phyloP scores from a whole-genome alignment of 2,329 filamentous ascomycete species.

The Ambrosiella xylebori region DNA sequence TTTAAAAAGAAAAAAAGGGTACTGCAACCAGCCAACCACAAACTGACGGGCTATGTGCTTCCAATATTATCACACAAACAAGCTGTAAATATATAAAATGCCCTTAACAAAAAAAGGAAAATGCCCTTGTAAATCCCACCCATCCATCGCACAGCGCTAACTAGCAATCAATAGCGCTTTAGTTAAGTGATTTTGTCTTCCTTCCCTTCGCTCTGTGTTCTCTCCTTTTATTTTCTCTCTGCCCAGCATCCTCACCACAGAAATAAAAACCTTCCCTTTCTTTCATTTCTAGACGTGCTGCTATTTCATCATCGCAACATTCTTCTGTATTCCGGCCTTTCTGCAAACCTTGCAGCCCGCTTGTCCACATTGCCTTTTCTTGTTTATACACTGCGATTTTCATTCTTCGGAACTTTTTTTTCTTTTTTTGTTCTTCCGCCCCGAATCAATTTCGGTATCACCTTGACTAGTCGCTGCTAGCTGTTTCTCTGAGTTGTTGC shows the following conservation, averaged over 20 bases:
- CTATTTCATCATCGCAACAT: neutral
- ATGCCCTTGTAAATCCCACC: neutral
- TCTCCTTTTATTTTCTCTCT: neutral
- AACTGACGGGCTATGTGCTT: neutral
- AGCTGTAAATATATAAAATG: neutral
- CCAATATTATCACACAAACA: neutral
- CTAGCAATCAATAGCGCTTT: neutral
- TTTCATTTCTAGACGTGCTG: neutral
- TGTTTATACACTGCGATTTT: neutral
- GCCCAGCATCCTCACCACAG: neutral
- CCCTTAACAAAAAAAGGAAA: neutral
- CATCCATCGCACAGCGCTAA: neutral
- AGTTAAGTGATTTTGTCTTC: neutral
- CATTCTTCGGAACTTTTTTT: neutral
- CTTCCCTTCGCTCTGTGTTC: neutral
- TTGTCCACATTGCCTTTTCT: neutral
- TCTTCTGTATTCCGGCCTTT: neutral
- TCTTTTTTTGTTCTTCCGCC: neutral
- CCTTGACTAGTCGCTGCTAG: neutral
- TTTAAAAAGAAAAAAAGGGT: no score
- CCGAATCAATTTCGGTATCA: neutral
- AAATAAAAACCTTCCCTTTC: neutral
- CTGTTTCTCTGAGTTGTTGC: neutral
- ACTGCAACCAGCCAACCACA: neutral
- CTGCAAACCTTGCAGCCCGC: neutral